Base-by-base conservation (phyloP, 129 eudicot genomes). In the Silybum marianum region DNA sequence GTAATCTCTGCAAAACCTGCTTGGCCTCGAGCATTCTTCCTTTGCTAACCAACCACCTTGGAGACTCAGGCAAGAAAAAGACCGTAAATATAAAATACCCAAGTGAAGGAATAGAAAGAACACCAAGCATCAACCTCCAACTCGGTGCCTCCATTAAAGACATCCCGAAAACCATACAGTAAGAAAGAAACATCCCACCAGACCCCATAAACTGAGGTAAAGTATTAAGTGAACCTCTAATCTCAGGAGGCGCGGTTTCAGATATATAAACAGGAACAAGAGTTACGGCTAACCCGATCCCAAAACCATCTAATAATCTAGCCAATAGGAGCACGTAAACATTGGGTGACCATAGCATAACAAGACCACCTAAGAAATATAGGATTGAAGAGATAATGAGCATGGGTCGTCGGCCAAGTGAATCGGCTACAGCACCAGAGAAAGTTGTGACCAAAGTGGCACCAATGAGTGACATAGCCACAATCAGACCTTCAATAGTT, bases 11-110 rank as follows among this genome's bases (percentile, higher is more conserved):
- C 90, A 95, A 77, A 66, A 92, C 93, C 72, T 75, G 85, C 32
- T 90, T 95, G 7, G 98, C 98, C 84, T 95, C 94, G 0, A 75
- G 81, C 97, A 90, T 92, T 51, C 86, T 84, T 36, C 98, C 97
- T 89, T 95, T 95, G 80, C 98, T 95, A 4, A 95, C 98, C 21
- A 95, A 91, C 98, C 98, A 95, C 76, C 98, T 85, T 28, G 98
- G 98, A 88, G 97, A 92, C 84, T 95, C 98, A 16, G 98, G 98
- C 83, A 95, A 84, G 84, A 89, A 95, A 48, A 89, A 84, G 34
- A 92, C 84, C 2, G 84, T 83, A 22, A 91, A 78, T 6, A 76
- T 71, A 74, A 93, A 88, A 89, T 89, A 93, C 26, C 86, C 16
- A 11, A 93, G 84, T 9, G 98, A 90, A 8, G 98, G 98, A 68